Evolutionary conservation across 2,329 filamentous ascomycete genomes (phyloP).

Genomic region (Apiospora kogelbergensis): DNA sequence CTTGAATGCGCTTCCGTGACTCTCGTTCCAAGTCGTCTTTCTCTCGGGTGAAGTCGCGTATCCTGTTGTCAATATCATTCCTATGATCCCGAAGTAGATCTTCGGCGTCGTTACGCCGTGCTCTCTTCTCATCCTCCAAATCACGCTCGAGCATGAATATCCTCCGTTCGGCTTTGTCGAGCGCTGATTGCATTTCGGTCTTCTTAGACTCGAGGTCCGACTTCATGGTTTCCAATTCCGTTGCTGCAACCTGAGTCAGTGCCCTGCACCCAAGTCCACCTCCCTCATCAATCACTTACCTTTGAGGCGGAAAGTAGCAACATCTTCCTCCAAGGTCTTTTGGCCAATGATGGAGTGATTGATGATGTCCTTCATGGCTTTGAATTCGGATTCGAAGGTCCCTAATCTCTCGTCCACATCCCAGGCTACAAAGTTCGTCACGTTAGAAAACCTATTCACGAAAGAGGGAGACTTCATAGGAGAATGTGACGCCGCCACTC

Average conservation of each 20-base stretch:
- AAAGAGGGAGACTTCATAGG: constrained; percentile 48
- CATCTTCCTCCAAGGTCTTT: constrained; percentile 69
- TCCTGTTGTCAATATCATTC: constrained; percentile 55
- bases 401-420: constrained; percentile 77
- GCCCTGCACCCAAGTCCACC: background rate
- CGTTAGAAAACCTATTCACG: constrained; percentile 75
- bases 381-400: constrained; percentile 74
- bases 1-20: constrained; percentile 17
- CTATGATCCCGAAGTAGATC: constrained; percentile 34
- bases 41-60: constrained; percentile 44
- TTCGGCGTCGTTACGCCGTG: constrained; percentile 26
- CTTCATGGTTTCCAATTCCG: constrained; percentile 49
- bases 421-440: constrained; percentile 65
- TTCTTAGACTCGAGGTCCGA: constrained; percentile 47
- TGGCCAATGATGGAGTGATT: constrained; percentile 67
- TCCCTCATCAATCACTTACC: constrained; percentile 50
- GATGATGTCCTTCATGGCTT: constrained; percentile 70
- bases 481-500: constrained; percentile 36
- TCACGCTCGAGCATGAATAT: constrained; percentile 45
- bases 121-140: constrained; percentile 43
- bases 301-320: constrained; percentile 72
- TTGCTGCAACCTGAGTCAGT: constrained; percentile 36
- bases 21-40: constrained; percentile 55
- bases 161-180: constrained; percentile 59
- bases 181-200: constrained; percentile 60